Conservation (phyloP, 2,329 filamentous ascomycete genomes). For the Xylariales sp. region DNA sequence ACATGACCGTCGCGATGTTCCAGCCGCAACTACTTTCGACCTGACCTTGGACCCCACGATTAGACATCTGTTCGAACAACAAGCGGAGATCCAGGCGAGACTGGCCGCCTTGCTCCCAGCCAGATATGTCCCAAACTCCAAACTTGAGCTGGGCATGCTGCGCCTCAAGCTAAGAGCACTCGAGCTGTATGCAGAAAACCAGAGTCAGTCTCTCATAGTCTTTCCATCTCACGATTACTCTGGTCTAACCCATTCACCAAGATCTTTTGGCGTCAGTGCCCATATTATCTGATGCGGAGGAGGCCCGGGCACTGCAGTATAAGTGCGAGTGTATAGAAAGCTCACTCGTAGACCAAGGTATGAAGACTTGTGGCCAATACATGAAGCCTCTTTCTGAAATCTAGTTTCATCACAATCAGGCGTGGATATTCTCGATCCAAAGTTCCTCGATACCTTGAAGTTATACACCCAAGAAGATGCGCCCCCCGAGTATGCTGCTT, state of each 20-base stretch:
- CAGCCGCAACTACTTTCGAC: slow-evolving; percentile 29
- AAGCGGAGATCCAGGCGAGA: slow-evolving; percentile 48
- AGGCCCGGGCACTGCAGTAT: slow-evolving; percentile 53
- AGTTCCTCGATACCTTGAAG: slow-evolving; percentile 34
- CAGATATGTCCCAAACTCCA: slow-evolving; percentile 43
- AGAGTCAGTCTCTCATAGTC: slow-evolving; percentile 37
- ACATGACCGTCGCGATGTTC: slow-evolving; percentile 24
- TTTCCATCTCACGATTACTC: slow-evolving; percentile 12
- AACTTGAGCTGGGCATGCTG: slow-evolving; percentile 49
- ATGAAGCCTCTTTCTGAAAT: no score
- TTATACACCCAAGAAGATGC: slow-evolving; percentile 32
- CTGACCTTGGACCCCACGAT: slow-evolving; percentile 39
- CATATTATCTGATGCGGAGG: slow-evolving; percentile 47
- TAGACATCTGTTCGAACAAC: slow-evolving; percentile 44
- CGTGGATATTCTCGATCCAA: slow-evolving; percentile 36
- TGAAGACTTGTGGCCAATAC: no score
- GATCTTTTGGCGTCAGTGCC: slow-evolving; percentile 36
- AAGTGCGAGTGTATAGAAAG: slow-evolving; percentile 55
- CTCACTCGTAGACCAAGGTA: slow-evolving; percentile 45
- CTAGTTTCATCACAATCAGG: no score
- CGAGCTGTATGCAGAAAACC: slow-evolving; percentile 41
- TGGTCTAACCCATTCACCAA: slow-evolving; percentile 18
- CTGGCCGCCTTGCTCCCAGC: slow-evolving; percentile 43
- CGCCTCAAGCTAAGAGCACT: slow-evolving; percentile 50
- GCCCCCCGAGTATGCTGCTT: slow-evolving; percentile 43